A percentile compares a stretch with the other conserved stretches of the same genome.
These are phyloP conservation scores for Teratosphaeria epicoccoides DNA, from an alignment of 2,329 filamentous ascomycete genomes.

Conservation along the genomic window DNA sequence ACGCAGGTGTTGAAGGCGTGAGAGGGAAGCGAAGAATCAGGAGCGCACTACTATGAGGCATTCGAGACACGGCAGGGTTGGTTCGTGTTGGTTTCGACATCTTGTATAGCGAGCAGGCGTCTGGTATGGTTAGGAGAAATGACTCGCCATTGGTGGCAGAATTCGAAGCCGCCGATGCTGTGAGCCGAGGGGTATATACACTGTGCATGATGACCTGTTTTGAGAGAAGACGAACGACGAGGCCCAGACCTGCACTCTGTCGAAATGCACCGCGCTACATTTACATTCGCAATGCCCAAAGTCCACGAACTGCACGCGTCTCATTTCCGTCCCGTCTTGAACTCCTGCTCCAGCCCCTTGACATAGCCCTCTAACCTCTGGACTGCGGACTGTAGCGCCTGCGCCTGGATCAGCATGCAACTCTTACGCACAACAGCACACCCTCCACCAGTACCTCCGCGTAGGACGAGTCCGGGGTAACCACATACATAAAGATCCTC, in stretches of 20 bases:
- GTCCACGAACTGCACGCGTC: too few relatives aligned
- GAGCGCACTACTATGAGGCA: not conserved
- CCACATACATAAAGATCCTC: slow-evolving; percentile 91
- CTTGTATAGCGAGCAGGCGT: slow-evolving; percentile 6
- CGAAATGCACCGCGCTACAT: not conserved
- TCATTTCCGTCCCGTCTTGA: slow-evolving; percentile 55
- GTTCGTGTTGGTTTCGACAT: not conserved
- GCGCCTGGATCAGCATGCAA: slow-evolving; percentile 1
- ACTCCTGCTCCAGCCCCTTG: slow-evolving; percentile 67
- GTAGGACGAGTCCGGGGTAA: too few relatives aligned
- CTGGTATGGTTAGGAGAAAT: slow-evolving; percentile 1
- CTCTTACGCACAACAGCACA: too few relatives aligned
- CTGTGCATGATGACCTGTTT: slow-evolving; percentile 14
- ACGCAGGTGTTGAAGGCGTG: slow-evolving; percentile 3
- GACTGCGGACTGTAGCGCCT: slow-evolving; percentile 82
- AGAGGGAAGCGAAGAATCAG: not conserved
- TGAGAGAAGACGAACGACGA: not conserved
- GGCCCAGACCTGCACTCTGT: not conserved
- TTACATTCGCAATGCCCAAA: too few relatives aligned
- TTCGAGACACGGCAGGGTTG: not conserved
- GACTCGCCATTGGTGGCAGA: slow-evolving; percentile 2
- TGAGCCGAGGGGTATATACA: slow-evolving; percentile 14
- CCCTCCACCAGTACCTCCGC: too few relatives aligned
- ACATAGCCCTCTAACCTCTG: slow-evolving; percentile 79
- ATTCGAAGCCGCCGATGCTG: not conserved